Evolutionary conservation across 768 basidiomycete genomes (phyloP).

Genomic region (Tricholoma hemisulphureum): DNA sequence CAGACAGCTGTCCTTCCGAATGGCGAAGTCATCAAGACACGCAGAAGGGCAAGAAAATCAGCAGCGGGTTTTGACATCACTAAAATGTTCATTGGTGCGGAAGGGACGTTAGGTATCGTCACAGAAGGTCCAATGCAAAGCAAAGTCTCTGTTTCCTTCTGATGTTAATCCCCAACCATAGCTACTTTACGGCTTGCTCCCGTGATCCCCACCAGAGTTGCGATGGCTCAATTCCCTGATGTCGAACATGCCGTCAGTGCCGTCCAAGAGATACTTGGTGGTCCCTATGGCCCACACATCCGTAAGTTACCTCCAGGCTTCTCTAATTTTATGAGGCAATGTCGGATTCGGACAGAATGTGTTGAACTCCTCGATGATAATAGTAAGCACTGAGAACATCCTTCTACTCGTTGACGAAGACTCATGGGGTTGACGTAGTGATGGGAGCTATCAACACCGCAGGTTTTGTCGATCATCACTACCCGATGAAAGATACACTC

Average conservation of each 20-base stretch:
- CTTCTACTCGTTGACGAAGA: background rate
- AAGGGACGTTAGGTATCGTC: conserved; percentile 88
- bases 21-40: conserved; percentile 86
- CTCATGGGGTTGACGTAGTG: conserved; percentile 40
- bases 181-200: conserved; percentile 84
- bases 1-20: conserved; percentile 83
- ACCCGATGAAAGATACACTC: conserved; percentile 73
- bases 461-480: conserved; percentile 58
- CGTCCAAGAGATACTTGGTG: conserved; percentile 76
- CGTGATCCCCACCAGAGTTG: conserved; percentile 77
- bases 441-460: conserved; percentile 74
- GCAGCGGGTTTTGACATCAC: conserved; percentile 86
- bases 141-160: background rate
- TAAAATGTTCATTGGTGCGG: conserved; percentile 87
- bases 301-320: conserved; percentile 45
- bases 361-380: conserved; percentile 82
- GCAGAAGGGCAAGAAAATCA: conserved; percentile 76
- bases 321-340: background rate
- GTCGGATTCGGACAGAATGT: conserved; percentile 55
- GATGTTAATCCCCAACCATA: conserved; percentile 23
- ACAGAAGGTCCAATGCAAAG: conserved; percentile 58
- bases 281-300: conserved; percentile 66
- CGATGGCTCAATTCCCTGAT: conserved; percentile 82
- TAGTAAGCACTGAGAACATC: conserved; percentile 38
- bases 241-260: conserved; percentile 77